Evolutionary conservation across 768 basidiomycete species (phyloP).

Genomic region (Auricularia auricula-judae): DNA sequence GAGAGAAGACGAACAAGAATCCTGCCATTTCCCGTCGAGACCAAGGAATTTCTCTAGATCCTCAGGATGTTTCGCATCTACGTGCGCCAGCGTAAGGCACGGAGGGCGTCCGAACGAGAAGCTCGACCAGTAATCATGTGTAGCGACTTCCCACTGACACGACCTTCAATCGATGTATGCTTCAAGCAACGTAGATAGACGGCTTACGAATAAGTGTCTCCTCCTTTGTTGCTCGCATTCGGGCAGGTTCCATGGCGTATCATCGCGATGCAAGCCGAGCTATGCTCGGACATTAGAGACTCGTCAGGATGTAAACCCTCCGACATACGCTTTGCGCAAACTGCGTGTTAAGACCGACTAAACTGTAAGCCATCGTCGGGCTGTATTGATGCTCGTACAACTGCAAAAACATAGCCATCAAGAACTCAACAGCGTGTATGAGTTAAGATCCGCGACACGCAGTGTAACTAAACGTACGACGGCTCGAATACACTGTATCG

Average conservation of each 20-base stretch:
- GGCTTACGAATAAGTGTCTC: neutral
- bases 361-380: neutral
- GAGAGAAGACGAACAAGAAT: slow-evolving; percentile 31
- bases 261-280: neutral
- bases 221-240: neutral
- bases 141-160: neutral
- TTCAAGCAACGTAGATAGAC: no score
- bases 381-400: neutral
- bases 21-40: slow-evolving; percentile 22
- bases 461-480: neutral
- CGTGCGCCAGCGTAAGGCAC: slow-evolving; percentile 51
- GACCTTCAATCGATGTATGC: no score
- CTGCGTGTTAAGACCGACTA: neutral
- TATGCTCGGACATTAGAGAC: neutral
- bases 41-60: slow-evolving; percentile 19
- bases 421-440: neutral
- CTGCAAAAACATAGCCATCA: neutral
- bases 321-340: neutral
- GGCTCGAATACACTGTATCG: neutral
- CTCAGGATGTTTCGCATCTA: slow-evolving; percentile 49
- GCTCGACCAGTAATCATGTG: neutral
- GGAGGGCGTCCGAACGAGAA: slow-evolving; percentile 45
- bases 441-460: neutral
- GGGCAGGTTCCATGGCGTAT: neutral
- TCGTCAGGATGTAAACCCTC: neutral